Base-by-base conservation (phyloP, 768 basidiomycete genomes). In the Tulasnella sp. region DNA sequence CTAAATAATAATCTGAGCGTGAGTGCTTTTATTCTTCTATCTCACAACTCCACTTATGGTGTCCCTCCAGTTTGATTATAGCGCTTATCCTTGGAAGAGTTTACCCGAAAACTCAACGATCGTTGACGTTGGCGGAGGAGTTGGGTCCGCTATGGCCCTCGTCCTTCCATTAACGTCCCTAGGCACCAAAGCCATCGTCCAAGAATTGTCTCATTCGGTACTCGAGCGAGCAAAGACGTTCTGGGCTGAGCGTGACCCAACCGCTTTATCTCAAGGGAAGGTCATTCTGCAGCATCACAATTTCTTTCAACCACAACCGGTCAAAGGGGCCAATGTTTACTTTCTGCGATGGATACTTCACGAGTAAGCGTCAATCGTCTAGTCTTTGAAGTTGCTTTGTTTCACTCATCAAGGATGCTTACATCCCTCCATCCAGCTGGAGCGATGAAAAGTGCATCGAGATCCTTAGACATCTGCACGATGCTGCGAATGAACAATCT, bases 271-370 rank as follows among this genome's bases (percentile, higher is more conserved):
- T 23, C 9, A 42, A 16, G 74, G 48, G 44, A 51, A 29, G 48
- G 74, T 75, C 20, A 15, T 29, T 13, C 35, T 51, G 29, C 46
- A 51, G 7, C 23, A 35, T 0, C 79, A 79, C 75, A 79, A 81
- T 51, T 79, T 78, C 72, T 79, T 81, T 55, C 40, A 48, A 6
- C 70, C 77, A 4, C 79, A 81, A 42, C 79, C 79, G 0, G 39
- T 77, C 57, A 74, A 78, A 20, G 77, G 69, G 0, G 80, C 80
- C 4, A 67, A 67, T 1, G 79, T 79, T 4, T 81, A 81, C 69
- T 70, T 79, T 40, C 15, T 79, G 1, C 70, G 79, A 23, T 18
- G 26, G n/a, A 42, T 76, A 37, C 46, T 81, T 75, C 72, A 73
- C 72, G 72, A 73, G 72, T 39, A n/a, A 13, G 72, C 18, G 1